These are phyloP conservation scores for Prunus yedoensis DNA, from an alignment of 331 rosid genomes.

Conservation along the genomic window DNA sequence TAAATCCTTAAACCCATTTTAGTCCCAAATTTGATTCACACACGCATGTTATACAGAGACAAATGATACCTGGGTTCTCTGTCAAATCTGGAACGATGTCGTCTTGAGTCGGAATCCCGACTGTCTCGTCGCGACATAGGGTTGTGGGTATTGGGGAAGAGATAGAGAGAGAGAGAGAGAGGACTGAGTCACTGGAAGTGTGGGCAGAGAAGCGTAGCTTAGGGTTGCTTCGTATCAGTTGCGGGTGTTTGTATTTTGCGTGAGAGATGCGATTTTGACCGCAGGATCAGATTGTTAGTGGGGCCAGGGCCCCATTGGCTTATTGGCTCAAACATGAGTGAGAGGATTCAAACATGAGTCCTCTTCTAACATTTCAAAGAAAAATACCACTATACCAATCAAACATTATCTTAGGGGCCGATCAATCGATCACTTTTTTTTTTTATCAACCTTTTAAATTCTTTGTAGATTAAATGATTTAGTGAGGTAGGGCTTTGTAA, in stretches of 20 bases:
- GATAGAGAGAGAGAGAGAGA: not conserved
- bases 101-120: constrained; percentile 70
- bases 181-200: not conserved
- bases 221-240: not conserved
- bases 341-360: too few relatives aligned
- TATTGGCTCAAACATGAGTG: too few relatives aligned
- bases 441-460: too few relatives aligned
- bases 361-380: too few relatives aligned
- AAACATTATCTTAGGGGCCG: too few relatives aligned
- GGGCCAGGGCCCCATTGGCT: not conserved
- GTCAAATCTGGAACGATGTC: constrained; percentile 74
- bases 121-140: constrained; percentile 69
- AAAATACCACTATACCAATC: too few relatives aligned
- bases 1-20: not conserved
- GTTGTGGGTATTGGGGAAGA: not conserved
- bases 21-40: not conserved
- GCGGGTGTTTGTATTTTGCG: not conserved
- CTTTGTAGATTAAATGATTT: too few relatives aligned
- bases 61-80: constrained; percentile 63
- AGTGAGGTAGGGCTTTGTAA: too few relatives aligned
- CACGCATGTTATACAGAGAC: not conserved
- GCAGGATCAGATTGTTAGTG: not conserved
- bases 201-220: not conserved
- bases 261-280: constrained; percentile 1
- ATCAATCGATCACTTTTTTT: too few relatives aligned